Evolutionary conservation across 2,329 filamentous ascomycete genomes (phyloP).

Genomic region (Diaporthe capsici): DNA sequence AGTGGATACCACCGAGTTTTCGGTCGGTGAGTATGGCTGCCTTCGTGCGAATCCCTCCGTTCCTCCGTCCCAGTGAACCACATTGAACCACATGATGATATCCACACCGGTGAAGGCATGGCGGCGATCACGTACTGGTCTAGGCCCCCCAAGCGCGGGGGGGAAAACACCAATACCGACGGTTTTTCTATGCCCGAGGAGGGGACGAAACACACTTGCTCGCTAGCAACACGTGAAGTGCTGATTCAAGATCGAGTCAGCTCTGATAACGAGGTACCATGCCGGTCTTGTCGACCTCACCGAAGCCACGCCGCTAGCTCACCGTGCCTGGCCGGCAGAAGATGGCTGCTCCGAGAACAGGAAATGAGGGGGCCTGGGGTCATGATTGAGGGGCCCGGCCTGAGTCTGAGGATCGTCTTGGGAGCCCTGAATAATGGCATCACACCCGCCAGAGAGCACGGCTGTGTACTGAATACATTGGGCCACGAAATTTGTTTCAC

Average conservation of each 20-base stretch:
- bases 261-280: slow-evolving; percentile 15
- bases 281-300: slow-evolving; percentile 31
- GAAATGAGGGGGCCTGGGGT: slow-evolving; percentile 4
- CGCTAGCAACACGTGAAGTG: not conserved
- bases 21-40: slow-evolving; percentile 25
- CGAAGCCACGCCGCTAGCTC: slow-evolving; percentile 21
- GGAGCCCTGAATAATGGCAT: slow-evolving; percentile 10
- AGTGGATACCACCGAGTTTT: slow-evolving; percentile 8
- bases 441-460: not conserved
- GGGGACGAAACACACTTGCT: not conserved
- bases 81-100: slow-evolving; percentile 25
- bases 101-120: slow-evolving; percentile 40
- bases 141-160: slow-evolving; percentile 20
- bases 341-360: slow-evolving; percentile 11
- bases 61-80: slow-evolving; percentile 22
- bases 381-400: slow-evolving; percentile 2
- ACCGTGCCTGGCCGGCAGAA: slow-evolving; percentile 12
- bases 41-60: not conserved
- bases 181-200: not conserved
- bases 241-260: slow-evolving; percentile 22
- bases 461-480: not conserved
- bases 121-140: slow-evolving; percentile 29
- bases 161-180: not conserved
- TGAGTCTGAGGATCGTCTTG: slow-evolving; percentile 19
- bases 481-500: slow-evolving; percentile 2